Conservation (phyloP, 768 basidiomycete species). For the Crepidotus variabilis region DNA sequence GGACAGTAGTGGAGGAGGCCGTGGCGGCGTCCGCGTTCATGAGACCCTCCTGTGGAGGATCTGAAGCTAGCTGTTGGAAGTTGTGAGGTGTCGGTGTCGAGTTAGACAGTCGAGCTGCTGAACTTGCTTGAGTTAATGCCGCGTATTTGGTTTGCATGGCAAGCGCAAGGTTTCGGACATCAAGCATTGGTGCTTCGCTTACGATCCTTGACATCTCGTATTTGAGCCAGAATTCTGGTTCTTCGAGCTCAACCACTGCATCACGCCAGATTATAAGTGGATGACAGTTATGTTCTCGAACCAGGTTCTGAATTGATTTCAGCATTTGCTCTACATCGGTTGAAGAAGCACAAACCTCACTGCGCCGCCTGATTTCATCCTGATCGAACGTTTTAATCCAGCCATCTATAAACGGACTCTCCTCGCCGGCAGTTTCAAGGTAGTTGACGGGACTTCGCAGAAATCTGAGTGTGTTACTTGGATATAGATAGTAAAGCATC, state of each 20-base stretch:
- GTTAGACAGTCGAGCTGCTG: background rate
- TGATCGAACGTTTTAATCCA: slow-evolving; percentile 74
- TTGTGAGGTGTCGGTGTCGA: background rate
- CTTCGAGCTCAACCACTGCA: slow-evolving; percentile 56
- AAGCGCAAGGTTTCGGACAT: slow-evolving; percentile 52
- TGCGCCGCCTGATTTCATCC: slow-evolving; percentile 64
- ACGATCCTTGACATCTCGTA: slow-evolving; percentile 59
- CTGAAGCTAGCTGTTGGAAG: slow-evolving; percentile 1
- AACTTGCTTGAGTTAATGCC: background rate
- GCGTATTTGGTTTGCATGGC: slow-evolving; percentile 36
- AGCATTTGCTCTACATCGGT: slow-evolving; percentile 1
- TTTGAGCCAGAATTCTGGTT: slow-evolving; percentile 63
- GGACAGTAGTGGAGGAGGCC: background rate
- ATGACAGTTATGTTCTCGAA: slow-evolving; percentile 72
- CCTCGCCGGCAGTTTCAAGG: slow-evolving; percentile 44
- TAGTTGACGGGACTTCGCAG: slow-evolving; percentile 66
- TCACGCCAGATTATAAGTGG: slow-evolving; percentile 68
- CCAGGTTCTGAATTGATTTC: slow-evolving; percentile 45
- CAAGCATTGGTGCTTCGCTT: slow-evolving; percentile 68
- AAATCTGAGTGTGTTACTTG: slow-evolving; percentile 83
- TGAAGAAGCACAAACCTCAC: slow-evolving; percentile 48
- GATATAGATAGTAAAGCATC: slow-evolving; percentile 85
- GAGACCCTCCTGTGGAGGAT: background rate
- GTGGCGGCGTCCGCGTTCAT: background rate
- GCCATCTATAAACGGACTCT: slow-evolving; percentile 59